Evolutionary conservation across 2,329 filamentous ascomycete genomes (phyloP).

Genomic region (Capronia epimyces): DNA sequence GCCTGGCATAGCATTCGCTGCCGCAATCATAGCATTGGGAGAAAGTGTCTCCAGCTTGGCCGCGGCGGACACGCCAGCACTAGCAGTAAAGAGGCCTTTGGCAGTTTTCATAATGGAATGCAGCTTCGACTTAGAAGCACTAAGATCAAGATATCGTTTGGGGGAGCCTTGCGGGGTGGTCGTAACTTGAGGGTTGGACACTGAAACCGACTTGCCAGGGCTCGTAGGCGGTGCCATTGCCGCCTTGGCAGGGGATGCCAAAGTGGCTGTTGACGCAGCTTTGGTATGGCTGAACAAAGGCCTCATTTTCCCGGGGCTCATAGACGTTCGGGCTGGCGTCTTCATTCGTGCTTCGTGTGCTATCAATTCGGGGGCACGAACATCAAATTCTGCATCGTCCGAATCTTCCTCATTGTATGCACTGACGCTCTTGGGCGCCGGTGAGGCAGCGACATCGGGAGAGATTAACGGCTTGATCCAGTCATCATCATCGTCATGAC

Average conservation of each 20-base stretch:
- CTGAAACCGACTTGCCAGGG: constrained; percentile 55
- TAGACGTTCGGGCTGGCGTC: constrained; percentile 19
- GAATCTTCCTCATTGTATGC: constrained; percentile 36
- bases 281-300: constrained; percentile 52
- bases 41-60: constrained; percentile 53
- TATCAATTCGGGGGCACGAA: constrained; percentile 29
- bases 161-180: constrained; percentile 57
- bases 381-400: constrained; percentile 44
- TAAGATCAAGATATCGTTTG: constrained; percentile 61
- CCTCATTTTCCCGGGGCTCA: constrained; percentile 19
- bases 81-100: constrained; percentile 78
- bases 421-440: constrained; percentile 43
- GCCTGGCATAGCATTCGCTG: constrained; percentile 29
- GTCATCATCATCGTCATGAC: constrained; percentile 48
- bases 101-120: constrained; percentile 87
- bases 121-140: constrained; percentile 86
- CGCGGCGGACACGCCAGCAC: constrained; percentile 53
- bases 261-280: constrained; percentile 57
- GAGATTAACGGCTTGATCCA: constrained; percentile 53
- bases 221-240: constrained; percentile 33
- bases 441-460: constrained; percentile 29
- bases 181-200: constrained; percentile 54
- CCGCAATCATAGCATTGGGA: constrained; percentile 34
- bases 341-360: constrained; percentile 28
- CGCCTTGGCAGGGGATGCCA: constrained; percentile 48